These are phyloP conservation scores for Xylariaceae sp. DNA, from an alignment of 2,329 filamentous ascomycete genomes.

Conservation along the genomic window DNA sequence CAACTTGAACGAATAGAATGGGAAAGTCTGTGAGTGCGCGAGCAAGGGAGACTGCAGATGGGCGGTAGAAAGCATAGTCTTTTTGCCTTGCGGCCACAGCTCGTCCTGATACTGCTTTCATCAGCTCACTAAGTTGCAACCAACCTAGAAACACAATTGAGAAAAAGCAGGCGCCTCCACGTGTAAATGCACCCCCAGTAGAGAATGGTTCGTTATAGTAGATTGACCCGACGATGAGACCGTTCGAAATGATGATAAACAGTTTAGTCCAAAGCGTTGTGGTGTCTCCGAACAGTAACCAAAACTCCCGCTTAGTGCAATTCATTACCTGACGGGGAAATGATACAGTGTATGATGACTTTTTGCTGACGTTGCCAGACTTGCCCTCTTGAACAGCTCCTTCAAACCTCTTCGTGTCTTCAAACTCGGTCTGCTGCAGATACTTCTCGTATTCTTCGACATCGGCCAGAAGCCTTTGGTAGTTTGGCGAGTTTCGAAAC, in stretches of 20 bases:
- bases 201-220: constrained; percentile 72
- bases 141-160: constrained; percentile 61
- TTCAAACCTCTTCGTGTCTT: constrained; percentile 70
- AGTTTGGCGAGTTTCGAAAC: constrained; percentile 69
- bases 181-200: constrained; percentile 68
- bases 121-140: constrained; percentile 79
- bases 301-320: constrained; percentile 75
- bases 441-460: constrained; percentile 57
- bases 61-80: constrained; percentile 60
- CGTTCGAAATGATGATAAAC: constrained; percentile 77
- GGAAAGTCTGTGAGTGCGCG: constrained; percentile 66
- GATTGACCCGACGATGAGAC: constrained; percentile 77
- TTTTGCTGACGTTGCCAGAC: constrained; percentile 70
- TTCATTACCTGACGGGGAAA: constrained; percentile 74
- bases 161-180: constrained; percentile 58
- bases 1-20: constrained; percentile 66
- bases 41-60: constrained; percentile 63
- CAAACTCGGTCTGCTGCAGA: constrained; percentile 60
- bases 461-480: constrained; percentile 65
- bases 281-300: constrained; percentile 78
- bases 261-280: constrained; percentile 79
- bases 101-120: constrained; percentile 76
- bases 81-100: constrained; percentile 60
- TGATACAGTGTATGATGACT: constrained; percentile 78
- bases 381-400: constrained; percentile 70